Evolutionary conservation across 2,329 filamentous ascomycete species (phyloP).

Genomic region (Didymella exigua): DNA sequence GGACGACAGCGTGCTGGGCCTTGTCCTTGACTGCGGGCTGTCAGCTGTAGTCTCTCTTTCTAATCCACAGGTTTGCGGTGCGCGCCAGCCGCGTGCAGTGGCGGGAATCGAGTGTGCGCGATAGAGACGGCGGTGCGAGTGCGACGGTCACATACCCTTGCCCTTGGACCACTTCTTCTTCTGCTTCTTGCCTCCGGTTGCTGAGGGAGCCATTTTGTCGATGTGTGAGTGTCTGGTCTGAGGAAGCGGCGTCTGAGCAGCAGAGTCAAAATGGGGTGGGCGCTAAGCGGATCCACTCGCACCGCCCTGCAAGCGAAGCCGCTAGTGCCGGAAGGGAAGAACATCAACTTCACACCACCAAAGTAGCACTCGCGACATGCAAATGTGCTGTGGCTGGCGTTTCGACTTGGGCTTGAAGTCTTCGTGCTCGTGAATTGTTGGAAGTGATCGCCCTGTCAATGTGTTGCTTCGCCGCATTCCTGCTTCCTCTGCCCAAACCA

Average conservation of each 20-base stretch:
- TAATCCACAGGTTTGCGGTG: neutral
- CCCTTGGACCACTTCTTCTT: constrained; percentile 81
- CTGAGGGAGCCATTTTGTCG: constrained; percentile 53
- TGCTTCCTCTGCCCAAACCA: no score
- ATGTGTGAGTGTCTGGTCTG: constrained; percentile 15
- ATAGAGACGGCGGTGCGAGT: no score
- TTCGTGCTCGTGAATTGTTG: neutral
- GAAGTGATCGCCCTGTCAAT: no score
- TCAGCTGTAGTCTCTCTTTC: constrained; percentile 28
- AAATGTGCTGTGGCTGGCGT: neutral
- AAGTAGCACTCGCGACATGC: neutral
- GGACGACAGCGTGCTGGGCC: constrained; percentile 98
- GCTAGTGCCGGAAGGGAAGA: constrained; percentile 3
- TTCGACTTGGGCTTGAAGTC: no score
- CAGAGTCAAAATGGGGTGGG: constrained; percentile 5
- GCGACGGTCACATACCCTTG: constrained; percentile 56
- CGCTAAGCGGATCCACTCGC: neutral
- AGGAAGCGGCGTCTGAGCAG: constrained; percentile 1
- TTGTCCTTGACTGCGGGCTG: constrained; percentile 93
- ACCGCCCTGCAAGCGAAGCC: constrained; percentile 9
- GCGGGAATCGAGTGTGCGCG: neutral
- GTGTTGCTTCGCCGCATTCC: no score
- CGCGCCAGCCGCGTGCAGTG: constrained; percentile 6
- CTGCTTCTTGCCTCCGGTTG: constrained; percentile 76
- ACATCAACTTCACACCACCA: neutral